Conservation (phyloP, 176 grass and related monocot species). For the Zizania latifolia region DNA sequence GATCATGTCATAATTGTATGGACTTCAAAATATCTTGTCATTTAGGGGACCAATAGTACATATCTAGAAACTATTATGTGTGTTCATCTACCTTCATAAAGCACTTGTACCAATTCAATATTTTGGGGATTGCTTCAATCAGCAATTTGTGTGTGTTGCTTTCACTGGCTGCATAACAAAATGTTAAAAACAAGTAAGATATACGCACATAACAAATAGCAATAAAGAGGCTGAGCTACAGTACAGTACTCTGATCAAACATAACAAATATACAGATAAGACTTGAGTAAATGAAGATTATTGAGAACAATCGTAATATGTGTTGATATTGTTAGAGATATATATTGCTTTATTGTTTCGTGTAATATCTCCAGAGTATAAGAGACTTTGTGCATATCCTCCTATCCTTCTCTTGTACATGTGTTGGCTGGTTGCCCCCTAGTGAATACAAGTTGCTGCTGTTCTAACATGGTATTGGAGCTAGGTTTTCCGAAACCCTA, state of each 20-base stretch:
- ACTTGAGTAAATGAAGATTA: not conserved
- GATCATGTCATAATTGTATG: not conserved
- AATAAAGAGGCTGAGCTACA: not conserved
- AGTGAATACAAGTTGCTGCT: too few relatives aligned
- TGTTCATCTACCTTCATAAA: conserved; percentile 52
- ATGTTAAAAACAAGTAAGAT: conserved; percentile 8
- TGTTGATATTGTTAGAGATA: not conserved
- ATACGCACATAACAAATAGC: not conserved
- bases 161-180: conserved; percentile 58
- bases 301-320: not conserved
- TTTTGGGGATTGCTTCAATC: conserved; percentile 67
- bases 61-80: not conserved
- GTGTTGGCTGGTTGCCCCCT: too few relatives aligned
- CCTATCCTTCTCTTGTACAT: too few relatives aligned
- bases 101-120: conserved; percentile 67
- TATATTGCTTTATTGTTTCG: too few relatives aligned
- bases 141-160: conserved; percentile 49
- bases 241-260: not conserved
- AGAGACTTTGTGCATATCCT: too few relatives aligned
- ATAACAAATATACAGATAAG: not conserved
- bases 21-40: conserved; percentile 10
- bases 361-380: too few relatives aligned
- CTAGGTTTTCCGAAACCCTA: too few relatives aligned
- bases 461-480: too few relatives aligned
- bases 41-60: not conserved